phyloP scores from a whole-genome alignment of 2,329 filamentous ascomycete genomes.

The Bipolaris sorokiniana region DNA sequence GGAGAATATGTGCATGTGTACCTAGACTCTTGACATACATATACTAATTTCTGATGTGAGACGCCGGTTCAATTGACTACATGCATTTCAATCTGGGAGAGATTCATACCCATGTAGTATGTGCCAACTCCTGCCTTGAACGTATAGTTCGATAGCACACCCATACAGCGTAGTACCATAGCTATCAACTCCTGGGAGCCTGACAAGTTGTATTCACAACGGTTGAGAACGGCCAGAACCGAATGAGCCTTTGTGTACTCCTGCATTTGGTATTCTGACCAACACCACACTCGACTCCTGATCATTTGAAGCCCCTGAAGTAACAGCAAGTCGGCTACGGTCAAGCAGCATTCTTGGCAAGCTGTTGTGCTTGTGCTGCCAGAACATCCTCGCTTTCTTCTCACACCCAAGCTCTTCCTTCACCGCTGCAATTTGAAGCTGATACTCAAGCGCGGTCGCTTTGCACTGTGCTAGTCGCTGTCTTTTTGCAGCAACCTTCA shows the following conservation, averaged over 20 bases:
- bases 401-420: neutral
- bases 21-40: too few species aligned
- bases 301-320: neutral
- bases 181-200: neutral
- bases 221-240: neutral
- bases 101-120: too few species aligned
- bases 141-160: too few species aligned
- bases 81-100: too few species aligned
- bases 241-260: neutral
- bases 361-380: neutral
- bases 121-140: too few species aligned
- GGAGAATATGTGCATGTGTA: neutral
- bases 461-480: neutral
- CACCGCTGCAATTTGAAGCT: too few species aligned
- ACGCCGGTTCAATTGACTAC: too few species aligned
- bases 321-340: too few species aligned
- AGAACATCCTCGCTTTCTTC: neutral
- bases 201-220: neutral
- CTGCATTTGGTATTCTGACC: neutral
- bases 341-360: too few species aligned
- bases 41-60: too few species aligned
- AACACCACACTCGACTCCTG: neutral
- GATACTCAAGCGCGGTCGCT: neutral
- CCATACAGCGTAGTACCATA: neutral
- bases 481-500: neutral